Evolutionary conservation across 1,139 yeast species (phyloP).

Genomic region (Geotrichum bryndzae): DNA sequence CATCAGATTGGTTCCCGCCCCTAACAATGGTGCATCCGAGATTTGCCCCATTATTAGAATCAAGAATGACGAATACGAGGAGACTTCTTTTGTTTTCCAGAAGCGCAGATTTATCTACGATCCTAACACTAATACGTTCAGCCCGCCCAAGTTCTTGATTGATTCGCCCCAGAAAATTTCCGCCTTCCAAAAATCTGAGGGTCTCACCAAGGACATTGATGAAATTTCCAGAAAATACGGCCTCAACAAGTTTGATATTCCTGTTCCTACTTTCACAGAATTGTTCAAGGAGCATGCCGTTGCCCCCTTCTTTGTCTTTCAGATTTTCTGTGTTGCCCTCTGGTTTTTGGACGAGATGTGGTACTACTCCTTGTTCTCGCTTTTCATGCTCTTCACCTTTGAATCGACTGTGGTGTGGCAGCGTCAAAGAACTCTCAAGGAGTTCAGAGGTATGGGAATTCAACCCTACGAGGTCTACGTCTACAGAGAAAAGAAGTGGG

Average conservation of each 20-base stretch:
- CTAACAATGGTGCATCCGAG: constrained; percentile 82
- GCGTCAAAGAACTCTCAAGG: constrained; percentile 89
- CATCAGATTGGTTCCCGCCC: constrained; percentile 72
- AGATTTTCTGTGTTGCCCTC: constrained; percentile 87
- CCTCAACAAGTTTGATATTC: constrained; percentile 82
- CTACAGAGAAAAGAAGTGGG: constrained; percentile 68
- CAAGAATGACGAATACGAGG: constrained; percentile 51
- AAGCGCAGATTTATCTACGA: constrained; percentile 84
- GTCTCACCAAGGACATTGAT: constrained; percentile 51
- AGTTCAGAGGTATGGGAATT: constrained; percentile 95
- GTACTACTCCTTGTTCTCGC: constrained; percentile 88
- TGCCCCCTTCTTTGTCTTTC: constrained; percentile 96
- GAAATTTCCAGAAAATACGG: constrained; percentile 64
- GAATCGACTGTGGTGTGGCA: constrained; percentile 90
- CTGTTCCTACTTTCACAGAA: constrained; percentile 85
- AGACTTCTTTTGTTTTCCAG: constrained; percentile 76
- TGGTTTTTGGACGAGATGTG: constrained; percentile 98
- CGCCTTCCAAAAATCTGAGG: constrained; percentile 55
- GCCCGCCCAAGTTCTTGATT: constrained; percentile 76
- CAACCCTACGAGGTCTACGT: constrained; percentile 79
- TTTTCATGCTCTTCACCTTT: constrained; percentile 87
- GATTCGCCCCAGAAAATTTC: constrained; percentile 50
- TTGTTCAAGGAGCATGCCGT: constrained; percentile 96
- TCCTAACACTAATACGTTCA: constrained; percentile 47
- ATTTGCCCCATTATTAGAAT: constrained; percentile 62